These are phyloP conservation scores for Lactarius sp. DNA, from an alignment of 768 basidiomycete genomes.

Conservation along the genomic window DNA sequence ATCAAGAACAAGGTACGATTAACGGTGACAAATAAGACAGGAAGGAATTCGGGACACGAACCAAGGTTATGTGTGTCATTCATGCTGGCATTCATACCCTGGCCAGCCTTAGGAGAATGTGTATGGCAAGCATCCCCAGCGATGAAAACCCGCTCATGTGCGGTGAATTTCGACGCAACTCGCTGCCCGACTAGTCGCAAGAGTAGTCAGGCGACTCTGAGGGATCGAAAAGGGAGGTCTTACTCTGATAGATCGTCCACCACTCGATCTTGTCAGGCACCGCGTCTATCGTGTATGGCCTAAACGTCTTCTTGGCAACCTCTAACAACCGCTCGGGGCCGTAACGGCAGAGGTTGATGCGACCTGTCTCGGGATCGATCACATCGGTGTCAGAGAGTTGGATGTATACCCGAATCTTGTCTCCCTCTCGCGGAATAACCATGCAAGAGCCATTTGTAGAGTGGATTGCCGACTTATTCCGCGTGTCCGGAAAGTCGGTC, in stretches of 20 bases:
- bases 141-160: constrained; percentile 48
- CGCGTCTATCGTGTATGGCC: too few relatives aligned
- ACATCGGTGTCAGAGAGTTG: constrained; percentile 43
- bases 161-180: constrained; percentile 47
- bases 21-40: background rate
- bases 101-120: constrained; percentile 39
- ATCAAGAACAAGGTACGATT: background rate
- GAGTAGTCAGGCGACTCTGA: constrained; percentile 34
- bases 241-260: too few relatives aligned
- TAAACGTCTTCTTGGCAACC: too few relatives aligned
- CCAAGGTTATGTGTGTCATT: constrained; percentile 49
- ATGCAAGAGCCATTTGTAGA: constrained; percentile 47
- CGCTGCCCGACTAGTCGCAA: constrained; percentile 46
- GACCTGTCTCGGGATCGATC: constrained; percentile 34
- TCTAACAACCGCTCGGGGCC: too few relatives aligned
- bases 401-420: constrained; percentile 47
- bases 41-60: background rate
- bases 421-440: constrained; percentile 47
- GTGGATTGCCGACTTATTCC: constrained; percentile 46
- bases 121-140: constrained; percentile 53
- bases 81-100: constrained; percentile 52
- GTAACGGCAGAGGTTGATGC: too few relatives aligned
- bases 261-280: too few relatives aligned
- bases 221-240: constrained; percentile 12
- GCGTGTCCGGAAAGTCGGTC: constrained; percentile 52